Percentiles rank a stretch among this genome's conserved stretches.
Evolutionary conservation across 371 early-diverging fungal species (phyloP).

Genomic region (Smittium culicis): DNA sequence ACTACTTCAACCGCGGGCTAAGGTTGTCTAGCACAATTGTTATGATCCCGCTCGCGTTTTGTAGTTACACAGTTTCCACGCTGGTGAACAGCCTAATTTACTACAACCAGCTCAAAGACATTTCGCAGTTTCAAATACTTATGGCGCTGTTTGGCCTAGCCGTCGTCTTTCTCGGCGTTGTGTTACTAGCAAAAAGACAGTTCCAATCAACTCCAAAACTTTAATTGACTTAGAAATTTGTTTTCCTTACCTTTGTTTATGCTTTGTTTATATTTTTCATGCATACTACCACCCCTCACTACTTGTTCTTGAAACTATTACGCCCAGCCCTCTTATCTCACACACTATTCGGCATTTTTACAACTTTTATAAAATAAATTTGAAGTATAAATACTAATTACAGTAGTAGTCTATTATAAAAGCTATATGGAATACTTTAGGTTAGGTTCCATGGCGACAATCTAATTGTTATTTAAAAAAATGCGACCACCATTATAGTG

Average conservation of each 20-base stretch:
- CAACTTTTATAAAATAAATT: no score
- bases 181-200: background rate
- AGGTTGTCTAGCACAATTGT: constrained; percentile 62
- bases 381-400: no score
- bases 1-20: constrained; percentile 62
- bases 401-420: no score
- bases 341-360: no score
- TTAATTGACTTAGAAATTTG: background rate
- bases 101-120: constrained; percentile 55
- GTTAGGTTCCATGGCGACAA: no score
- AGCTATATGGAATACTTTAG: no score
- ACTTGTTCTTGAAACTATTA: no score
- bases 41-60: constrained; percentile 60
- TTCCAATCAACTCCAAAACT: background rate
- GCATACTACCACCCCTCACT: no score
- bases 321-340: no score
- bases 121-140: constrained; percentile 15
- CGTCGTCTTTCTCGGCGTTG: background rate
- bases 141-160: background rate
- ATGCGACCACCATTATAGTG: no score
- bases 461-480: no score
- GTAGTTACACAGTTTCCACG: constrained; percentile 60
- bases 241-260: background rate
- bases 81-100: constrained; percentile 66
- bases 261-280: no score